phyloP scores from a whole-genome alignment of 495 filamentous ascomycete species.

The Penicillium alfredii region DNA sequence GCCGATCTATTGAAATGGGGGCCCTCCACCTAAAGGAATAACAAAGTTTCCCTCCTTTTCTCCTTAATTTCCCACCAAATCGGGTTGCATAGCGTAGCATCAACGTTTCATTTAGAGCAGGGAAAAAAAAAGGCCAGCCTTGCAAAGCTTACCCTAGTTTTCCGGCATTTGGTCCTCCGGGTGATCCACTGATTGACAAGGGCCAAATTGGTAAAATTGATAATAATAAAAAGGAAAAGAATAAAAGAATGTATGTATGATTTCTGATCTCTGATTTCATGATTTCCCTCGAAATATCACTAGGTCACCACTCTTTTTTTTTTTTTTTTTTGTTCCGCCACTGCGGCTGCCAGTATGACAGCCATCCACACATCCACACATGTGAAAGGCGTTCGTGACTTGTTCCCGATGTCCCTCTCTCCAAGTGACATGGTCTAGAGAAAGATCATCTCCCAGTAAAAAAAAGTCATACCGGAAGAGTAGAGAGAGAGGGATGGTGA shows the following conservation, averaged over 20 bases:
- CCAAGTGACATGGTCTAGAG: constrained; percentile 14
- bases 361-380: constrained; percentile 9
- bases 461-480: constrained; percentile 3
- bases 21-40: no score
- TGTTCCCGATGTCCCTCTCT: no score
- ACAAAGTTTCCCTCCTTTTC: no score
- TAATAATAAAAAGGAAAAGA: no score
- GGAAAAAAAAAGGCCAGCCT: no score
- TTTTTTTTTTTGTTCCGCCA: constrained; percentile 3
- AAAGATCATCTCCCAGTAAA: no score
- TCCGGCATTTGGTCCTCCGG: constrained; percentile 1
- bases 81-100: constrained; percentile 28
- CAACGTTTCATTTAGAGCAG: constrained; percentile 18
- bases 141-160: constrained; percentile 16
- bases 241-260: no score
- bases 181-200: constrained; percentile 1
- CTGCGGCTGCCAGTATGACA: constrained; percentile 16
- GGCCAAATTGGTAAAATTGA: neutral
- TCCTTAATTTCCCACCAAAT: no score
- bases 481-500: neutral
- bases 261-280: constrained; percentile 1
- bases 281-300: constrained; percentile 1
- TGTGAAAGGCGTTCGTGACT: constrained; percentile 23
- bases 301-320: constrained; percentile 8
- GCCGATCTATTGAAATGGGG: no score